A percentile compares a stretch with the other conserved stretches of the same genome.
These are phyloP conservation scores for Fraxinus floribunda DNA, from an alignment of 305 asterid species.

Conservation along the genomic window DNA sequence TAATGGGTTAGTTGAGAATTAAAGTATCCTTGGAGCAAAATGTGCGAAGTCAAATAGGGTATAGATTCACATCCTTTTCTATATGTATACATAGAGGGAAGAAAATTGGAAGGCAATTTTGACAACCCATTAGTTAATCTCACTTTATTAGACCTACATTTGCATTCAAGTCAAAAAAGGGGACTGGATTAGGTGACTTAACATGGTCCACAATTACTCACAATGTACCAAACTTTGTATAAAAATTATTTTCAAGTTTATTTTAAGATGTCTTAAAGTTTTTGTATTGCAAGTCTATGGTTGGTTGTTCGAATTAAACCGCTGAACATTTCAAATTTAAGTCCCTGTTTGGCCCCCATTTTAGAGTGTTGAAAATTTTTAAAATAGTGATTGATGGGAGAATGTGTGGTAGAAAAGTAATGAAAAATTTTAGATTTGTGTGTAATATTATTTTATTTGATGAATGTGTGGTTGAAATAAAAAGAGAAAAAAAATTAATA, in stretches of 20 bases:
- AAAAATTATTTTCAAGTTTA: neutral
- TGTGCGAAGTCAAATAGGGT: constrained; percentile 11
- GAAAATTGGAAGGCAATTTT: constrained; percentile 17
- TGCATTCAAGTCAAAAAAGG: constrained; percentile 38
- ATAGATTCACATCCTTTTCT: constrained; percentile 2
- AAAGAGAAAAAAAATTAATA: too few species aligned
- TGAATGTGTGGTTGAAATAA: too few species aligned
- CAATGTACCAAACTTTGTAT: neutral
- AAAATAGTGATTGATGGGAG: too few species aligned
- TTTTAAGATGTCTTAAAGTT: neutral
- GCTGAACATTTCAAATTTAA: constrained; percentile 9
- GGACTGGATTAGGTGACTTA: constrained; percentile 44
- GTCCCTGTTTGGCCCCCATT: too few species aligned
- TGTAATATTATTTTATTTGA: too few species aligned
- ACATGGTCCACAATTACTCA: constrained; percentile 23
- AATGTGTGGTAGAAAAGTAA: too few species aligned
- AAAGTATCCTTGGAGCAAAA: neutral
- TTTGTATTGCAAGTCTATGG: constrained; percentile 28
- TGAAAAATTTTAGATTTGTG: too few species aligned
- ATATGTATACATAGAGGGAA: constrained; percentile 21
- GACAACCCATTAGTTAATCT: constrained; percentile 29
- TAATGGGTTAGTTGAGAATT: neutral
- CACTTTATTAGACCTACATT: constrained; percentile 32
- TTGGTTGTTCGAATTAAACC: constrained; percentile 11
- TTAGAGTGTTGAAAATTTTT: too few species aligned